These are phyloP conservation scores for Angomonas desouzai DNA, from an alignment of 208 protist species.

Conservation along the genomic window DNA sequence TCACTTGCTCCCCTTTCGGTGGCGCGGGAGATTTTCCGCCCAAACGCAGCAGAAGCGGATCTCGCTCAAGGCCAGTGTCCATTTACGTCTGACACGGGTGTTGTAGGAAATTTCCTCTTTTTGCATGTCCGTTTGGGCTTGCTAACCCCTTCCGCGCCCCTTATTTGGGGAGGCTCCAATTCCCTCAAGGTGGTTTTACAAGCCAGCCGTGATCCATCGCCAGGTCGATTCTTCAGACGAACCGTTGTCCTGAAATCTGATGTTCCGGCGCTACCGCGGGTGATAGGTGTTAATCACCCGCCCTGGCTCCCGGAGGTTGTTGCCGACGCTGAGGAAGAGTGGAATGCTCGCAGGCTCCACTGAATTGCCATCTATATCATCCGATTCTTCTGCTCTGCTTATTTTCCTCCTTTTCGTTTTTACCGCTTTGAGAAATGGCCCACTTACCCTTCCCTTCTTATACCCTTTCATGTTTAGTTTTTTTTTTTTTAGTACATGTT, in stretches of 20 bases:
- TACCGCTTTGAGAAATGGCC: too few relatives aligned
- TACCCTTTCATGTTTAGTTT: too few relatives aligned
- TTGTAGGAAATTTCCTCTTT: conserved; percentile 28
- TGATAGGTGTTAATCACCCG: background rate
- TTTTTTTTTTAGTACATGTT: too few relatives aligned
- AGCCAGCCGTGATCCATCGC: background rate
- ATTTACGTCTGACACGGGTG: background rate
- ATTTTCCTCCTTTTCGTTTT: conserved; percentile 18
- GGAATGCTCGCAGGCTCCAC: background rate
- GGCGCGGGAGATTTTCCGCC: background rate
- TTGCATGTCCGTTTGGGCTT: conserved; percentile 65
- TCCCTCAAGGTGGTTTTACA: conserved; percentile 39
- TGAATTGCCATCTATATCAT: background rate
- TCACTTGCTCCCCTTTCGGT: background rate
- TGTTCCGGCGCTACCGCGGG: background rate
- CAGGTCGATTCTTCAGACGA: background rate
- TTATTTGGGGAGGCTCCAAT: conserved; percentile 65
- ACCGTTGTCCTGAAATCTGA: background rate
- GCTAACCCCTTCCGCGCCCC: conserved; percentile 67
- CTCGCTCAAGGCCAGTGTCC: background rate
- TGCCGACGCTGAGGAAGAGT: background rate
- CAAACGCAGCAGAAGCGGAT: background rate
- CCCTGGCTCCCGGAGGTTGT: background rate
- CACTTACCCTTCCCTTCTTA: too few relatives aligned
- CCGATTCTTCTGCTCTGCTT: background rate